Evolutionary conservation across 352 stramenopile species (phyloP).

Genomic region (Globisporangium ultimum): DNA sequence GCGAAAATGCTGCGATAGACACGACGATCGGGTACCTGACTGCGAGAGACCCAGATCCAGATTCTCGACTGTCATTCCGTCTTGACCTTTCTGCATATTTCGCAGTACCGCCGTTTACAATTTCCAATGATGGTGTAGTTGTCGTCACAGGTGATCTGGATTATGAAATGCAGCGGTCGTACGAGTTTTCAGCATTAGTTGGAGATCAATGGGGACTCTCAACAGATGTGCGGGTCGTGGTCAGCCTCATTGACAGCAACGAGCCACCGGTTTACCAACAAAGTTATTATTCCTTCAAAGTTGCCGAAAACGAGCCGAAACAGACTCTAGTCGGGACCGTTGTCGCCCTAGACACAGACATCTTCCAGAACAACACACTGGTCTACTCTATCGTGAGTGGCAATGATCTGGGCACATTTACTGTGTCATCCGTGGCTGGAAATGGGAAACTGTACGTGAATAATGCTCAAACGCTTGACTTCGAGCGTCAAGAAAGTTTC

Average conservation of each 20-base stretch:
- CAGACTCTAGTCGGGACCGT: slow-evolving; percentile 30
- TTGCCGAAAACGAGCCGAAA: slow-evolving; percentile 35
- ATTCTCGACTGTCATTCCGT: slow-evolving; percentile 2
- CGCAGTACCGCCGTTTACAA: background rate
- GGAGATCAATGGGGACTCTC: slow-evolving; percentile 27
- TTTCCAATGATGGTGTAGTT: slow-evolving; percentile 1
- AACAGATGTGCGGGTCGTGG: slow-evolving; percentile 17
- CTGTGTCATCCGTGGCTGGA: slow-evolving; percentile 30
- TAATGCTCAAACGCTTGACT: slow-evolving; percentile 33
- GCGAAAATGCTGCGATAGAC: background rate
- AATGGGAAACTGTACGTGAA: slow-evolving; percentile 32
- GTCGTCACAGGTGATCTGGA: slow-evolving; percentile 8
- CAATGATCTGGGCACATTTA: slow-evolving; percentile 40
- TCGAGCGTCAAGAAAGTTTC: slow-evolving; percentile 29
- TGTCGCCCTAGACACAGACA: slow-evolving; percentile 33
- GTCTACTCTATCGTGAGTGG: slow-evolving; percentile 37
- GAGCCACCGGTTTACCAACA: slow-evolving; percentile 38
- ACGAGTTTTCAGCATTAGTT: slow-evolving; percentile 18
- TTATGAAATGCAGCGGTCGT: slow-evolving; percentile 15
- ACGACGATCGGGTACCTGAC: slow-evolving; percentile 4
- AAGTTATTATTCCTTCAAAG: slow-evolving; percentile 24
- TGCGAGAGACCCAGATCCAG: slow-evolving; percentile 4
- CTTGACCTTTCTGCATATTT: background rate
- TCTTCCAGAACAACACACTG: slow-evolving; percentile 49
- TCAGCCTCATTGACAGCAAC: slow-evolving; percentile 42